A percentile compares a stretch with the other conserved stretches of the same genome.
These are phyloP conservation scores for Exutisphaerella laricina DNA, from an alignment of 2,329 filamentous ascomycete genomes.

Conservation along the genomic window DNA sequence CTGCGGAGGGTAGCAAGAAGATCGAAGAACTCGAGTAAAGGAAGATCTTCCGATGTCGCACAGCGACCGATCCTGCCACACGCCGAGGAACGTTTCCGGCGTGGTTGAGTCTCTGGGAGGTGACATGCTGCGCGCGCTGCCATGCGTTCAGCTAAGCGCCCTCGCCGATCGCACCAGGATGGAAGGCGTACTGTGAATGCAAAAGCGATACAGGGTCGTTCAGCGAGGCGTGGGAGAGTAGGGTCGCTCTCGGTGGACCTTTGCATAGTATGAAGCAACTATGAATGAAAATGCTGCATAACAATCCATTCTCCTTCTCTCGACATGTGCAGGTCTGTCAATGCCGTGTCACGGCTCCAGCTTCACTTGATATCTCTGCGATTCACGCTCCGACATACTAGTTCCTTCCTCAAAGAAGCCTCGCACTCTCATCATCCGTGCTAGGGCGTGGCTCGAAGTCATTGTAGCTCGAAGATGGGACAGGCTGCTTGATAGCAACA, in stretches of 20 bases:
- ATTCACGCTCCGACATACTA: too few relatives aligned
- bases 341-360: too few relatives aligned
- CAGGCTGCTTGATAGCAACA: conserved; percentile 1
- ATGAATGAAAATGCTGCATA: too few relatives aligned
- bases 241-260: too few relatives aligned
- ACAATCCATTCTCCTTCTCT: too few relatives aligned
- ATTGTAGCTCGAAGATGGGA: neutral
- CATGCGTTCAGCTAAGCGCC: neutral
- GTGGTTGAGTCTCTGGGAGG: too few relatives aligned
- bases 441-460: conserved; percentile 9
- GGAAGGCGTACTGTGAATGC: neutral
- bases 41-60: neutral
- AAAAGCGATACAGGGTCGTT: neutral
- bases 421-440: conserved; percentile 18
- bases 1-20: conserved; percentile 37
- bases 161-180: neutral
- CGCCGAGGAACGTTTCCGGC: neutral
- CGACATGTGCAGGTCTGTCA: too few relatives aligned
- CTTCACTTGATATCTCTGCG: too few relatives aligned
- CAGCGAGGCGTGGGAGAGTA: conserved; percentile 12
- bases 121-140: neutral
- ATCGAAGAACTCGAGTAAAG: conserved; percentile 43
- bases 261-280: too few relatives aligned
- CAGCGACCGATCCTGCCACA: neutral
- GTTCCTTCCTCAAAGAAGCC: conserved; percentile 14